Evolutionary conservation across 805 yeast genomes (phyloP), one percentile per base, ranked within the genome.

Genomic region (Suhomyces sp.): DNA sequence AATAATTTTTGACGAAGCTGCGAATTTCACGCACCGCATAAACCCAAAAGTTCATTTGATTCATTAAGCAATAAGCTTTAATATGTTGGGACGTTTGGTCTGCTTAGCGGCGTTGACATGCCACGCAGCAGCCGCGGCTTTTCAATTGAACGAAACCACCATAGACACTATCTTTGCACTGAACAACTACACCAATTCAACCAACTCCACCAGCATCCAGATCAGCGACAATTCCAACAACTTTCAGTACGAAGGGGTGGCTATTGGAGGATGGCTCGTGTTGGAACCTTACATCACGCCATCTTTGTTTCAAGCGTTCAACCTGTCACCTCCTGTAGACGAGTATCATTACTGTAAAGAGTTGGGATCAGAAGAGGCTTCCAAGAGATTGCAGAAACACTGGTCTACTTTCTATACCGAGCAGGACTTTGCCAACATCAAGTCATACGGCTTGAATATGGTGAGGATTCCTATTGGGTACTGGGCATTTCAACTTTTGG

Each of bases 381-480:
- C 49, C 2, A 51, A 48, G 0, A 66, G 82, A 24, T 68, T 86
- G 51, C 66, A 72, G 35, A 49, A 64, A 0, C 91, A 86, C 63
- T 86, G 86, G 85, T 67, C 72, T 4, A 67, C 82, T 0, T 85
- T 82, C 77, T 80, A 82, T 54, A 80, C 77, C 6, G 88, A 85
- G 59, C 63, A 72, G 3, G 90, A 86, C 65, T 82, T 86, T 56
- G 60, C 66, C 26, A 70, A 73, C 40, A 85, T 85, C 29, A 73
- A 73, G 49, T 60, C 61, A 3, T 72, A 71, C 59, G 90, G 90
- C 0, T 78, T 86, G 56, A 85, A 87, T 61, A 73, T 85, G 63
- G 90, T 87, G n/a, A 71, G 94, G 47, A 78, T 88, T 36, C 94
- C 94, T 0, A 79, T 87, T 48, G 93, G 93, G 2, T 88, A 88